Evolutionary conservation across 345 rosid genomes (phyloP).

Genomic region (Arabis hirsuta): DNA sequence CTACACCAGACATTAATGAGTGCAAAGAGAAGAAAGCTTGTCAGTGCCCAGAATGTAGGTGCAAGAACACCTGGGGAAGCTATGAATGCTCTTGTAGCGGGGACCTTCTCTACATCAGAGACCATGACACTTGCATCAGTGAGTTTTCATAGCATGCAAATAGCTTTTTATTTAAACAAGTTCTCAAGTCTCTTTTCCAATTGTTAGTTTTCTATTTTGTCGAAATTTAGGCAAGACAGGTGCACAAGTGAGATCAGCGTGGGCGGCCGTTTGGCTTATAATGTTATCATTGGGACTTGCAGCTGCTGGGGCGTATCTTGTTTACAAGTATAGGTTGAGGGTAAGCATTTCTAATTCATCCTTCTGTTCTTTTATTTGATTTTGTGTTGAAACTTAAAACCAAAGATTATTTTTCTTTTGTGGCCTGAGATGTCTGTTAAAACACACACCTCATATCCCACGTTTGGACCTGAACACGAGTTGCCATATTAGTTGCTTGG

Average conservation of each 20-base stretch:
- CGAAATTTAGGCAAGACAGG: conserved; percentile 61
- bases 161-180: conserved; percentile 41
- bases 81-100: conserved; percentile 88
- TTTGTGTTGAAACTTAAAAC: background rate
- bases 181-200: background rate
- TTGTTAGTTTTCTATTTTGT: background rate
- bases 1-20: conserved; percentile 74
- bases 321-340: conserved; percentile 81
- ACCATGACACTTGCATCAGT: conserved; percentile 97
- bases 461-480: background rate
- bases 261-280: conserved; percentile 89
- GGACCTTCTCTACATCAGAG: conserved; percentile 86
- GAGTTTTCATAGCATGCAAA: conserved; percentile 41
- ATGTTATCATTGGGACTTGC: conserved; percentile 72
- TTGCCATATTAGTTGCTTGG: background rate
- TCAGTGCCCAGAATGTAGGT: conserved; percentile 94
- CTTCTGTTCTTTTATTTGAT: background rate
- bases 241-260: conserved; percentile 73
- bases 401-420: background rate
- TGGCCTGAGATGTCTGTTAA: conserved; percentile 13
- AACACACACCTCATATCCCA: background rate
- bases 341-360: conserved; percentile 45
- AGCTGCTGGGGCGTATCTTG: conserved; percentile 75
- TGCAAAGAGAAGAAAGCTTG: conserved; percentile 96
- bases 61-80: conserved; percentile 96